These are phyloP conservation scores for Marasmius fiardii DNA, from an alignment of 1,284 basidiomycete genomes.

Conservation along the genomic window DNA sequence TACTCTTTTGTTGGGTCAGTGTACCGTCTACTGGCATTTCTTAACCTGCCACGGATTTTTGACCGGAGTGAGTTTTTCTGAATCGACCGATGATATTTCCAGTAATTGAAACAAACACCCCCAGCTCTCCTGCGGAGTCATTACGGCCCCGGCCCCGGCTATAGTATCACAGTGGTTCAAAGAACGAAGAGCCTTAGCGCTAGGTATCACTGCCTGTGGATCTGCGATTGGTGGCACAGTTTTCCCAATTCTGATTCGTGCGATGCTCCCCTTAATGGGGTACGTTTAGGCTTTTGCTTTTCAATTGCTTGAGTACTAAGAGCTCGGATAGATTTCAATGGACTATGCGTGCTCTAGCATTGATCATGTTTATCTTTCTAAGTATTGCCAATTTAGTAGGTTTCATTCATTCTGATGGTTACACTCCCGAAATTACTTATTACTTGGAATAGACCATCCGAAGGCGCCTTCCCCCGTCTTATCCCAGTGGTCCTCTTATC, in stretches of 20 bases:
- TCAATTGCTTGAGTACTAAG: neutral
- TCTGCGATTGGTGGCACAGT: neutral
- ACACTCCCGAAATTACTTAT: neutral
- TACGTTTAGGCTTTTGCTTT: neutral
- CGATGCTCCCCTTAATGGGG: neutral
- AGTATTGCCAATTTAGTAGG: neutral
- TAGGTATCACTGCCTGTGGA: neutral
- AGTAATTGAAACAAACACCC: too few species aligned
- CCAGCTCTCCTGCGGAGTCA: neutral
- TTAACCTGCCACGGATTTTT: slow-evolving; percentile 52
- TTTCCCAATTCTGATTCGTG: neutral
- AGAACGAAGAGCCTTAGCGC: neutral
- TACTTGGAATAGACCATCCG: neutral
- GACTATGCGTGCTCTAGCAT: neutral
- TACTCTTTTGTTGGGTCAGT: slow-evolving; percentile 54
- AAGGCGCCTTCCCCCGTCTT: neutral
- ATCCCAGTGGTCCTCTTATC: neutral
- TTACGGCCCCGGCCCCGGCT: neutral
- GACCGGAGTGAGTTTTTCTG: slow-evolving; percentile 37
- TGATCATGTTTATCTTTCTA: neutral
- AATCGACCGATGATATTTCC: too few species aligned
- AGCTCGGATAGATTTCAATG: neutral
- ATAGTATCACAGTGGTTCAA: slow-evolving; percentile 1
- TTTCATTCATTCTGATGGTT: neutral
- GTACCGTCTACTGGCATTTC: slow-evolving; percentile 58